Percentiles rank a stretch among this genome's conserved stretches.
phyloP scores from a whole-genome alignment of 2,329 filamentous ascomycete genomes.

The Graphiopsis chlorocephala region DNA sequence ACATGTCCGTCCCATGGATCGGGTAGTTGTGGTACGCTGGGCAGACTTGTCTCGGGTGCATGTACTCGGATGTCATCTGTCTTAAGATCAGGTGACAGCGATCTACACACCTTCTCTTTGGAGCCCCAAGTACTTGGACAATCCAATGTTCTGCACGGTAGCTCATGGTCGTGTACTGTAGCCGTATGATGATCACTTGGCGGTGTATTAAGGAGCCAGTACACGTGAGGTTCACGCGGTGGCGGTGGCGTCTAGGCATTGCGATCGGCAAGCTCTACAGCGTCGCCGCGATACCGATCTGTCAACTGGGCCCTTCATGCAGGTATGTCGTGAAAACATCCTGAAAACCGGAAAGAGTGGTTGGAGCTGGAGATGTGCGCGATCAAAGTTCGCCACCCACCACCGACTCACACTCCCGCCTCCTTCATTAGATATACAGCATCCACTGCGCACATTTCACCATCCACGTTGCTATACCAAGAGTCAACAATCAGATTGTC shows the following conservation, averaged over 20 bases:
- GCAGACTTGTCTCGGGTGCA: background rate
- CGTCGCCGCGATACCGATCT: background rate
- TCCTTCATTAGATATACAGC: background rate
- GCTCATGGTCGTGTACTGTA: no score
- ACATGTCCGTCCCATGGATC: background rate
- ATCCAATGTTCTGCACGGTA: background rate
- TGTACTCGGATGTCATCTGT: background rate
- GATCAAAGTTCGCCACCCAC: background rate
- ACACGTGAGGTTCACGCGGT: background rate
- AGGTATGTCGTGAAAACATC: background rate
- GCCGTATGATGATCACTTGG: background rate
- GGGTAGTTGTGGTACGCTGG: background rate
- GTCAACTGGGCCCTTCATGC: background rate
- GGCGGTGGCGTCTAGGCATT: background rate
- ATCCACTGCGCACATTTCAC: background rate
- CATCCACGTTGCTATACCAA: background rate
- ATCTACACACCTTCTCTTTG: background rate
- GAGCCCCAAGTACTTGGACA: background rate
- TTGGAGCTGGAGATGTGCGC: background rate
- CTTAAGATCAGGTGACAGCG: background rate
- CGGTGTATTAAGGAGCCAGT: background rate
- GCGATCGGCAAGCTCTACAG: slow-evolving; percentile 4
- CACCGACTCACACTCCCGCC: background rate
- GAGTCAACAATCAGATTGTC: background rate
- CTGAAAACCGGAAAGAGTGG: background rate